These are phyloP conservation scores for Puccinia horiana DNA, from an alignment of 1,284 basidiomycete species.

Conservation along the genomic window DNA sequence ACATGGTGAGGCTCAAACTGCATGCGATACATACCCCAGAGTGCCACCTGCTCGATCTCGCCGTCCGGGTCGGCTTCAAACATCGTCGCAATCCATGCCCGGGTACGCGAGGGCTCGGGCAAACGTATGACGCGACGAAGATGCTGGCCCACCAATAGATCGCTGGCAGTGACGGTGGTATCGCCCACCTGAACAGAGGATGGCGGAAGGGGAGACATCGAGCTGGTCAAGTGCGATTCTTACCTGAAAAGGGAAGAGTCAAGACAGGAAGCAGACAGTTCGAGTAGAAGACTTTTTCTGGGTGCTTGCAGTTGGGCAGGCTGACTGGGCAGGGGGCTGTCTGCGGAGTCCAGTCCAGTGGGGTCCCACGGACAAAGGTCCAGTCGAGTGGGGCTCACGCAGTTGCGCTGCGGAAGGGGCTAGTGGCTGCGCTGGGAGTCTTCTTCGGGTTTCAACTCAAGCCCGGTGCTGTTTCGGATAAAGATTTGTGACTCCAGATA, in stretches of 20 bases:
- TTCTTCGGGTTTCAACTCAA: not conserved
- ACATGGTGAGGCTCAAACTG: constrained; percentile 49
- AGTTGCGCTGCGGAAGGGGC: not conserved
- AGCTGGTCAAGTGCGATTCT: not conserved
- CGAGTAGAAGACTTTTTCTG: too few relatives aligned
- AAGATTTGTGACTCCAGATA: constrained; percentile 15
- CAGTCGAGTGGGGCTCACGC: constrained; percentile 9
- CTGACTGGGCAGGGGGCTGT: not conserved
- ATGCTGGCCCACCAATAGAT: constrained; percentile 44
- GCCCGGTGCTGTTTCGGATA: not conserved
- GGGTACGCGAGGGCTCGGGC: constrained; percentile 46
- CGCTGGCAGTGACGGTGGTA: constrained; percentile 40
- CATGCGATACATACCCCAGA: constrained; percentile 50
- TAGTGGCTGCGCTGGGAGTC: not conserved
- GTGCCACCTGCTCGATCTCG: constrained; percentile 49
- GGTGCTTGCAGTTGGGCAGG: not conserved
- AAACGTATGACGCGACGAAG: constrained; percentile 47
- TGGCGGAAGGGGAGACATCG: constrained; percentile 33
- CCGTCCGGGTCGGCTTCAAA: constrained; percentile 49
- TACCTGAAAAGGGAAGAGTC: not conserved
- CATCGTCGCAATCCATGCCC: constrained; percentile 49
- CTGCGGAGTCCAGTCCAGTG: not conserved
- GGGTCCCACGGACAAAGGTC: not conserved
- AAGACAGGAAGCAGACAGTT: not conserved
- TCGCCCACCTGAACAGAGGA: constrained; percentile 39